Conservation (phyloP, 768 basidiomycete species). For the Clathrus columnatus region DNA sequence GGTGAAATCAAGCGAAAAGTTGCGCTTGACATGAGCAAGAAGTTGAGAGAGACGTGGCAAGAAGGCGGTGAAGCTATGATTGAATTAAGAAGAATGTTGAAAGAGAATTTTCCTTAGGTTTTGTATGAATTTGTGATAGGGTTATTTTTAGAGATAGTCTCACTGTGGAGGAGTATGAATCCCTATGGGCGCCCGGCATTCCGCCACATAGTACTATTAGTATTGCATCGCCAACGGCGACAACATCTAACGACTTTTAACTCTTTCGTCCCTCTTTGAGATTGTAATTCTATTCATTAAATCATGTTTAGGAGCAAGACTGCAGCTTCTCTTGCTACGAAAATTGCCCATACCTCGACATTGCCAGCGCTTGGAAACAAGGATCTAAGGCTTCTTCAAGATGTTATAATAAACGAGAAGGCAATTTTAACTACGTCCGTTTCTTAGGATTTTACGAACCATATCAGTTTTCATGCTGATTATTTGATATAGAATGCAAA, state of each 20-base stretch:
- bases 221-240: no score
- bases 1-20: background rate
- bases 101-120: background rate
- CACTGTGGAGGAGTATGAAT: no score
- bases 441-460: background rate
- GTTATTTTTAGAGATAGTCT: no score
- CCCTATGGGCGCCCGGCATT: no score
- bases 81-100: background rate
- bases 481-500: slow-evolving; percentile 41
- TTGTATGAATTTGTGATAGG: no score
- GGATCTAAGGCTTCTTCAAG: slow-evolving; percentile 75
- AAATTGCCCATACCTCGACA: slow-evolving; percentile 84
- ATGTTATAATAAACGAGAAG: slow-evolving; percentile 87
- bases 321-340: slow-evolving; percentile 39
- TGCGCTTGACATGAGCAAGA: background rate
- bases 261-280: no score
- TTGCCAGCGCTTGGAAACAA: slow-evolving; percentile 68
- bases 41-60: background rate
- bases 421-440: slow-evolving; percentile 64
- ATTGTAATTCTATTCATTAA: no score
- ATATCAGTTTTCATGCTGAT: background rate
- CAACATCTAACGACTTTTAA: no score
- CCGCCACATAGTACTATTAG: no score
- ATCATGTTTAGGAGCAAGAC: slow-evolving; percentile 66
- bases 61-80: background rate